Evolutionary conservation across 192 early-diverging fungal species (phyloP).

Genomic region (Coemansia reversa): DNA sequence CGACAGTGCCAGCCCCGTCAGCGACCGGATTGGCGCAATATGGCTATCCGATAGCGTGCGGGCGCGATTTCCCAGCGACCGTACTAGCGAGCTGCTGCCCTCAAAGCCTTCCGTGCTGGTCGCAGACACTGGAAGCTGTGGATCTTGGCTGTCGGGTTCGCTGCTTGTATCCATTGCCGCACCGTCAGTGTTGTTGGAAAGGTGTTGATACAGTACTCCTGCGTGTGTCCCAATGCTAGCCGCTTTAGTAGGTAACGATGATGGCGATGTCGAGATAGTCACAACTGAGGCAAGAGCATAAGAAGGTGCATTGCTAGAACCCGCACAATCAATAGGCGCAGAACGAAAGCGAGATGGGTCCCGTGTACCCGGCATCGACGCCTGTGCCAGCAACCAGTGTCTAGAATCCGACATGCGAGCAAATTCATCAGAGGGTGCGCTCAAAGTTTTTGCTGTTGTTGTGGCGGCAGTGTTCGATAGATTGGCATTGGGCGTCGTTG

Average conservation of each 20-base stretch:
- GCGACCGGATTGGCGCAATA: constrained; percentile 34
- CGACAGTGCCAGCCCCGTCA: constrained; percentile 41
- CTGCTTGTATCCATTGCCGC: constrained; percentile 17
- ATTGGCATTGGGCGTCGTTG: constrained; percentile 9
- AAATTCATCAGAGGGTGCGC: constrained; percentile 1
- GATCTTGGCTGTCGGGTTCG: constrained; percentile 4
- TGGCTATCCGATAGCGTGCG: constrained; percentile 23
- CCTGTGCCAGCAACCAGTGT: not conserved
- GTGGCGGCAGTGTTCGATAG: not conserved
- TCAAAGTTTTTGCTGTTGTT: not conserved
- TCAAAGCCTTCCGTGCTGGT: constrained; percentile 8
- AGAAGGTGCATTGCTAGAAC: not conserved
- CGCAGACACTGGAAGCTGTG: constrained; percentile 9
- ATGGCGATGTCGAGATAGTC: constrained; percentile 2
- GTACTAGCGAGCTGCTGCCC: not conserved
- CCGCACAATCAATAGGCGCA: not conserved
- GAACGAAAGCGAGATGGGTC: not conserved
- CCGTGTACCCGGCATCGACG: constrained; percentile 5
- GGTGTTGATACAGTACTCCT: not conserved
- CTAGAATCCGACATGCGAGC: not conserved
- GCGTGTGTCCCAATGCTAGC: not conserved
- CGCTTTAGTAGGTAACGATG: not conserved
- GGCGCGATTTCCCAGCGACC: constrained; percentile 1
- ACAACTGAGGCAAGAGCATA: constrained; percentile 7
- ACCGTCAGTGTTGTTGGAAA: not conserved